phyloP scores from a whole-genome alignment of 2,329 filamentous ascomycete genomes.

The Colletotrichum somersetense region DNA sequence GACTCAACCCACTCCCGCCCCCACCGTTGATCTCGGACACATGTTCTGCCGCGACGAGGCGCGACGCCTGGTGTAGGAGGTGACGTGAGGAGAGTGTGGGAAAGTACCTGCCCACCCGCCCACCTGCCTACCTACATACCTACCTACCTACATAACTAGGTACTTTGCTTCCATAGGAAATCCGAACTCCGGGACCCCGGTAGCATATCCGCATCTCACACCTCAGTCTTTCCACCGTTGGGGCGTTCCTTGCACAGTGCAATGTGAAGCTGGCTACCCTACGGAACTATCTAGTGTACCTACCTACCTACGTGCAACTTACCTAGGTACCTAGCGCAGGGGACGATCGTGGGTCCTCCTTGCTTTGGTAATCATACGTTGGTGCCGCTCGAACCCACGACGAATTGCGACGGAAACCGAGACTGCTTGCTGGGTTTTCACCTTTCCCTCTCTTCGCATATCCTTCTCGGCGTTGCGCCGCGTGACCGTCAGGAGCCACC shows the following conservation, averaged over 20 bases:
- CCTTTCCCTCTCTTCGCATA: background rate
- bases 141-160: background rate
- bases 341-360: conserved; percentile 29
- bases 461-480: conserved; percentile 18
- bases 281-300: background rate
- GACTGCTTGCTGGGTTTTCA: background rate
- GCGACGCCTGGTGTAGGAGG: background rate
- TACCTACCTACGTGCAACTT: no score
- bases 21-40: conserved; percentile 6
- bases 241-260: conserved; percentile 5
- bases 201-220: conserved; percentile 1
- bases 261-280: conserved; percentile 3
- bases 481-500: background rate
- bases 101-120: conserved; percentile 4
- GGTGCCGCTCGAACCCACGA: conserved; percentile 5
- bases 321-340: background rate
- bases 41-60: conserved; percentile 17
- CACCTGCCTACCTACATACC: background rate
- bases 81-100: background rate
- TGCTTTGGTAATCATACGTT: conserved; percentile 36
- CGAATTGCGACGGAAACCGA: conserved; percentile 17
- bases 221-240: conserved; percentile 12
- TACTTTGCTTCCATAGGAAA: background rate
- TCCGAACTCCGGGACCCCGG: conserved; percentile 2
- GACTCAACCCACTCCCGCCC: background rate